Base-by-base conservation (phyloP, 345 rosid genomes). In the Reutealis trisperma region DNA sequence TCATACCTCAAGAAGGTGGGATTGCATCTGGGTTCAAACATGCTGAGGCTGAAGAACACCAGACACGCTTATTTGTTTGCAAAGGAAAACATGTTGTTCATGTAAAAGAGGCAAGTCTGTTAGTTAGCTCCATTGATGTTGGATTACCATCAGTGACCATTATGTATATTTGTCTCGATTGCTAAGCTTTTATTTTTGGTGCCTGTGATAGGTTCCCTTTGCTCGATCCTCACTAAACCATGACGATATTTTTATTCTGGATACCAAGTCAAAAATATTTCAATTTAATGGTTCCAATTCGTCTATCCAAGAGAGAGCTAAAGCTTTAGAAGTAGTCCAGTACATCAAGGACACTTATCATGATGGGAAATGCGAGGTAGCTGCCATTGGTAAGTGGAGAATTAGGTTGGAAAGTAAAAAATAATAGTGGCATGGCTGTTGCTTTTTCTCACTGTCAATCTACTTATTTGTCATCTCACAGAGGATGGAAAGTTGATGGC, bases 401-500 rank as follows among this genome's bases (percentile, higher is more conserved):
- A 73, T 70, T 67, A 27, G 8, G 74, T 80, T 72, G 32, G 55
- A 76, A 70, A 65, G 59, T 66, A 13, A 37, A 25, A 67, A 30
- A 30, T 72, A 58, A 22, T 72, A 47, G 42, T 19, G 73, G 75
- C 72, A 27, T 52, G 41, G 30, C 67, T 75, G 24, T 22, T 63
- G 30, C 60, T 15, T 34, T 51, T 71, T 51, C 75, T 14, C 61
- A 18, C 42, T 51, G 68, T 47, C 71, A 54, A 76, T 72, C 54
- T 81, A 55, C 64, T 59, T 81, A 60, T 9, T 77, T 79, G 30
- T 78, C 24, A 49, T 64, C 78, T 78, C 44, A 60, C 79, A 94
- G 98, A 94, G 92, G 99, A 94, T 84, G 99, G 97, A 75, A 94
- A 85, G 82, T 83, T 96, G 87, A 96, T 96, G 99, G 98, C 98